Conservation (phyloP, 345 rosid genomes). For the Orychophragmus violaceus region DNA sequence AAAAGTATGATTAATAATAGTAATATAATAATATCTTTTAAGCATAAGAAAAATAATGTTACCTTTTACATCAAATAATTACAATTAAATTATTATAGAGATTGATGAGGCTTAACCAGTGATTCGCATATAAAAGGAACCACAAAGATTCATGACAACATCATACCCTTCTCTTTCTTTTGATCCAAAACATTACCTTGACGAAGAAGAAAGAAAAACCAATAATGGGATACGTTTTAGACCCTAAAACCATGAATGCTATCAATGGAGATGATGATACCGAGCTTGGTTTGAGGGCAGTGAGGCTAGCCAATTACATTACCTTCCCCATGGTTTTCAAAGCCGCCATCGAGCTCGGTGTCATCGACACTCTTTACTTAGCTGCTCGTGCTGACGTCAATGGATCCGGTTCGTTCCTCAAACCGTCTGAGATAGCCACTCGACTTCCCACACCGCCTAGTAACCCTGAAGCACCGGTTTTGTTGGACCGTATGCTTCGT, state of each 20-base stretch:
- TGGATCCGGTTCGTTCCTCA: conserved; percentile 10
- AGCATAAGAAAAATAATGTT: background rate
- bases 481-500: conserved; percentile 26
- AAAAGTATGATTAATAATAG: background rate
- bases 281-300: conserved; percentile 12
- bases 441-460: conserved; percentile 15
- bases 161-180: background rate
- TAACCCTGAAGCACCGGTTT: conserved; percentile 21
- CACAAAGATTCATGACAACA: background rate
- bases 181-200: background rate
- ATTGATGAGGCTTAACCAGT: background rate
- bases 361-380: conserved; percentile 16
- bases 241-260: background rate
- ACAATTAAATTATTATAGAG: background rate
- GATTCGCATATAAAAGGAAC: background rate
- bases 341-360: conserved; percentile 27
- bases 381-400: background rate
- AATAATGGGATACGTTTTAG: background rate
- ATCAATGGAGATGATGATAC: background rate
- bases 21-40: background rate
- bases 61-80: background rate
- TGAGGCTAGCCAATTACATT: conserved; percentile 19
- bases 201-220: background rate
- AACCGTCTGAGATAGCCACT: conserved; percentile 3
- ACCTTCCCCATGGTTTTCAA: conserved; percentile 26